Percentiles rank a stretch among this genome's conserved stretches.
These are phyloP conservation scores for Malassezia slooffiae DNA, from an alignment of 1,284 basidiomycete species.

Conservation along the genomic window DNA sequence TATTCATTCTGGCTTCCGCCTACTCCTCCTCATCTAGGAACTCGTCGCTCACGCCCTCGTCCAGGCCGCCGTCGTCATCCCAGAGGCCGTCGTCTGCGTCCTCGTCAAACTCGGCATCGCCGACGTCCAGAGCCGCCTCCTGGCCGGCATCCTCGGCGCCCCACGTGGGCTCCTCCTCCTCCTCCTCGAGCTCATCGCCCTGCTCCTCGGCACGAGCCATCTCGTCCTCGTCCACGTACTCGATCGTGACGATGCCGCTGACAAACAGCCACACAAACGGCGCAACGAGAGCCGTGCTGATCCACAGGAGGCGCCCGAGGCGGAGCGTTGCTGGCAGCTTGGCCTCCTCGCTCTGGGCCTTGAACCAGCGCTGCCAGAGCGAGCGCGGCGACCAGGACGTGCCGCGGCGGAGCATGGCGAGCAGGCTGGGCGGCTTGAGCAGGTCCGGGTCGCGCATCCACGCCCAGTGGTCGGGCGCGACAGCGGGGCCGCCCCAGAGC, in stretches of 20 bases:
- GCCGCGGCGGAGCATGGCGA: neutral
- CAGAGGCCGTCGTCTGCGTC: neutral
- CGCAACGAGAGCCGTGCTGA: slow-evolving; percentile 26
- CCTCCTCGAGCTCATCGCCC: neutral
- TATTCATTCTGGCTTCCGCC: no score
- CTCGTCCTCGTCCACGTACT: slow-evolving; percentile 13
- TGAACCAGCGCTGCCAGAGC: no score
- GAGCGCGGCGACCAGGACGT: slow-evolving; percentile 7
- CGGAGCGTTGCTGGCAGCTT: slow-evolving; percentile 13
- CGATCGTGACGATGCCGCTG: slow-evolving; percentile 33
- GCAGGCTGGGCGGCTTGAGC: neutral
- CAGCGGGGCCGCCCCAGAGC: slow-evolving; percentile 12
- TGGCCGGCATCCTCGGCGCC: slow-evolving; percentile 9
- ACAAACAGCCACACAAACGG: slow-evolving; percentile 28
- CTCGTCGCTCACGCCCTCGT: neutral
- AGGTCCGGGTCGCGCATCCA: slow-evolving; percentile 11
- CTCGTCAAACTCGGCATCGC: neutral
- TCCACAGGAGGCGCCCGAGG: slow-evolving; percentile 24
- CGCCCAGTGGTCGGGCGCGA: slow-evolving; percentile 3
- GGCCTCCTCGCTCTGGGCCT: no score
- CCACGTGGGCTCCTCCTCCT: neutral
- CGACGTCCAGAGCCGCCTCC: slow-evolving; percentile 11
- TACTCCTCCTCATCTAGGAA: neutral
- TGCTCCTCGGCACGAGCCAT: slow-evolving; percentile 2
- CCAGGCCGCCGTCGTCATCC: neutral